Percentiles rank a stretch among this genome's conserved stretches.
phyloP scores from a whole-genome alignment of 1,139 yeast genomes.

The Insectozyma bohioensis region DNA sequence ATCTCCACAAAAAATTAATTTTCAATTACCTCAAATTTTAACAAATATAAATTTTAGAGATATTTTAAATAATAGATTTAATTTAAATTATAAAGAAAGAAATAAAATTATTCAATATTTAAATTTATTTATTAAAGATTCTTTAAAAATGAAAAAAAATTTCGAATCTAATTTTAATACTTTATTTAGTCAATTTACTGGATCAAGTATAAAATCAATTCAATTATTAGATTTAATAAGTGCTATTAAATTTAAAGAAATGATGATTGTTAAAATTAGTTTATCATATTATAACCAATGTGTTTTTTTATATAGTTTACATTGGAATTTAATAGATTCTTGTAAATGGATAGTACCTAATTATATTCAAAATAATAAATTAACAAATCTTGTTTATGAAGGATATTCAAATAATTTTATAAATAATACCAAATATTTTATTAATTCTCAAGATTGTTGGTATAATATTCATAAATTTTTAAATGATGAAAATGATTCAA shows the following conservation, averaged over 20 bases:
- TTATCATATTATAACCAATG: conserved; percentile 29
- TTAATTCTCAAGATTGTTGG: conserved; percentile 21
- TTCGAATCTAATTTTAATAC: conserved; percentile 20
- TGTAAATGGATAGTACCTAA: conserved; percentile 31
- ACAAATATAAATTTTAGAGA: conserved; percentile 19
- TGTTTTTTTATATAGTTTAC: conserved; percentile 28
- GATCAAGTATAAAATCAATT: conserved; percentile 17
- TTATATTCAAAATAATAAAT: conserved; percentile 11
- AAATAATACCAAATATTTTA: conserved; percentile 23
- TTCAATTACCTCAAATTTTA: conserved; percentile 29
- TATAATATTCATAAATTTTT: conserved; percentile 18
- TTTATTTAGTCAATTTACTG: conserved; percentile 26
- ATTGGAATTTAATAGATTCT: conserved; percentile 24
- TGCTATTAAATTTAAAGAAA: conserved; percentile 20
- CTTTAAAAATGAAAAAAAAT: conserved; percentile 11
- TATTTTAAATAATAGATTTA: conserved; percentile 26
- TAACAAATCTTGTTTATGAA: conserved; percentile 23
- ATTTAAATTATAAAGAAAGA: conserved; percentile 19
- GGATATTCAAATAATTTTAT: conserved; percentile 29
- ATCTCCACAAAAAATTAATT: conserved; percentile 24
- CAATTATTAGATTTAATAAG: conserved; percentile 25
- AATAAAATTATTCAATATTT: conserved; percentile 19
- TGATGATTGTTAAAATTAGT: conserved; percentile 15
- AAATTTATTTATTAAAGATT: conserved; percentile 19
- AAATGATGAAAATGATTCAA: conserved; percentile 11